phyloP scores from a whole-genome alignment of 371 early-diverging fungal species.

The Mycotypha africana region DNA sequence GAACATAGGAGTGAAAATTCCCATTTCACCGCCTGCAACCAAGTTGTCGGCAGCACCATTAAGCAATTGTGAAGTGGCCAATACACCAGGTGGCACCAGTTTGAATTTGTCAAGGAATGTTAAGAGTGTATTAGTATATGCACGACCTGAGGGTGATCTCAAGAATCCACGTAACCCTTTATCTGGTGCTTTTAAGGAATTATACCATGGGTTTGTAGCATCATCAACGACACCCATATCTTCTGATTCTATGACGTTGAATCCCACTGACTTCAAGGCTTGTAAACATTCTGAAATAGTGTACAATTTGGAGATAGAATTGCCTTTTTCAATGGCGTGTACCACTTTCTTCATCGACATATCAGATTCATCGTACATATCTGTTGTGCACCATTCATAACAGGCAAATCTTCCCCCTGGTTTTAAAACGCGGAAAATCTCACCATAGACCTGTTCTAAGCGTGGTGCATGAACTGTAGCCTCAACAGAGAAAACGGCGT shows the following conservation, averaged over 20 bases:
- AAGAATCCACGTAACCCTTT: conserved; percentile 50
- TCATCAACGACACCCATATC: conserved; percentile 56
- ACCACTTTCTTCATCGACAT: conserved; percentile 60
- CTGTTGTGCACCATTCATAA: conserved; percentile 80
- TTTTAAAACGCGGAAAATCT: conserved; percentile 73
- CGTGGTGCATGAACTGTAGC: conserved; percentile 70
- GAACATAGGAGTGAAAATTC: conserved; percentile 82
- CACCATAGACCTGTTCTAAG: conserved; percentile 63
- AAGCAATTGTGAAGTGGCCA: conserved; percentile 63
- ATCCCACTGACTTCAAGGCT: conserved; percentile 67
- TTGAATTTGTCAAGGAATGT: conserved; percentile 58
- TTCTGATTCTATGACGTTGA: conserved; percentile 58
- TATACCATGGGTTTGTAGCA: conserved; percentile 65
- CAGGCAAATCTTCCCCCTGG: conserved; percentile 67
- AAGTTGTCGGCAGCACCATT: conserved; percentile 67
- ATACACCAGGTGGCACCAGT: conserved; percentile 65
- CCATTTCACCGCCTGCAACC: conserved; percentile 64
- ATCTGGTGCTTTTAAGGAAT: conserved; percentile 40
- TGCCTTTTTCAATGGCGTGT: conserved; percentile 73
- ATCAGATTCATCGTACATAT: conserved; percentile 60
- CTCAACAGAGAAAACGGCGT: conserved; percentile 74
- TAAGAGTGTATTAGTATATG: conserved; percentile 57
- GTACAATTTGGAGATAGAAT: conserved; percentile 73
- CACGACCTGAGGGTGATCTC: conserved; percentile 42
- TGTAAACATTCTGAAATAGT: conserved; percentile 52